Conservation (phyloP, 2,329 filamentous ascomycete genomes). For the Plectosphaerella plurivora region DNA sequence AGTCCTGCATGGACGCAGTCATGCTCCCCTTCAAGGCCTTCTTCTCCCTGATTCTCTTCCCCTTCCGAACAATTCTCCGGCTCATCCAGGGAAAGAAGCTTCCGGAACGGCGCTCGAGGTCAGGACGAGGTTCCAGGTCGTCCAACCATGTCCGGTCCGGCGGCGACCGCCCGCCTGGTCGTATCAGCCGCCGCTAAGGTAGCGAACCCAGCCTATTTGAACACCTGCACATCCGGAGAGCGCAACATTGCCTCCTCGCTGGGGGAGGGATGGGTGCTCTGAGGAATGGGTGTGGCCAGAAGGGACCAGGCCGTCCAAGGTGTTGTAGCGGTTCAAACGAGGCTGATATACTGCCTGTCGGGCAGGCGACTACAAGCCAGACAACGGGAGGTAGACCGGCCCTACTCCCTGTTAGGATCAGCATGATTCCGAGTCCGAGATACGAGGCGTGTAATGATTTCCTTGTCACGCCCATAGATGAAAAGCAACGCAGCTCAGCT, state of each 20-base stretch:
- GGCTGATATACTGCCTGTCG: too few species aligned
- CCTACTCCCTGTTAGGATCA: not conserved
- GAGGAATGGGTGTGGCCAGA: not conserved
- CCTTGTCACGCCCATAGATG: not conserved
- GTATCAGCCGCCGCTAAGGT: conserved; percentile 16
- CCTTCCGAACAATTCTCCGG: conserved; percentile 32
- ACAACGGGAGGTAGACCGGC: too few species aligned
- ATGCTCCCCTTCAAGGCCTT: conserved; percentile 38
- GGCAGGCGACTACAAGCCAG: too few species aligned
- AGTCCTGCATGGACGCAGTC: conserved; percentile 25
- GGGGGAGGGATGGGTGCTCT: not conserved
- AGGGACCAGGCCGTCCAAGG: not conserved
- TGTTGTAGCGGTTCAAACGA: not conserved
- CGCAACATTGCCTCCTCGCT: not conserved
- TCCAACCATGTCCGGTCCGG: conserved; percentile 24
- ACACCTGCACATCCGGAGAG: too few species aligned
- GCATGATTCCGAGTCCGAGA: not conserved
- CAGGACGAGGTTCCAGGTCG: conserved; percentile 17
- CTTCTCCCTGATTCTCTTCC: conserved; percentile 35
- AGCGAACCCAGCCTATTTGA: not conserved
- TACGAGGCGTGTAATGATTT: not conserved
- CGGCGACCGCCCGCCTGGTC: conserved; percentile 28
- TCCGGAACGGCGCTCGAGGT: conserved; percentile 16
- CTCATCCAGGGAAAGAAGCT: conserved; percentile 26
- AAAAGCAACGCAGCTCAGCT: not conserved